These are phyloP conservation scores for Lentinula sp. DNA, from an alignment of 768 basidiomycete species.

Conservation along the genomic window DNA sequence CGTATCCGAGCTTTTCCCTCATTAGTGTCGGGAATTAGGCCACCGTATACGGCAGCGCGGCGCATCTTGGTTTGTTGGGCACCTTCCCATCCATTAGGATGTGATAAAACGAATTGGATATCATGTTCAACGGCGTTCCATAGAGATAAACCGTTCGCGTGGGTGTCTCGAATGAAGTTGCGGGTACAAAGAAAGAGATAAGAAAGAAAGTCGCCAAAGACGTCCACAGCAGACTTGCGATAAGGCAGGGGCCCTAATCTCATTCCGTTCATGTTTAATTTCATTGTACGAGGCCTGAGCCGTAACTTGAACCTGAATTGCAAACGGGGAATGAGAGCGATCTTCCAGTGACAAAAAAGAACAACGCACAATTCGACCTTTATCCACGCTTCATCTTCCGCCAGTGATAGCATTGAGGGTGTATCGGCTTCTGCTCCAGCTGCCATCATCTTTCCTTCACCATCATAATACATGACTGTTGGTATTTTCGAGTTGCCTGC, in stretches of 20 bases:
- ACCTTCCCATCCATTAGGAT: constrained; percentile 81
- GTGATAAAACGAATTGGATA: constrained; percentile 70
- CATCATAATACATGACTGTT: constrained; percentile 70
- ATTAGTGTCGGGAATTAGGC: constrained; percentile 70
- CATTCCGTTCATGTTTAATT: constrained; percentile 81
- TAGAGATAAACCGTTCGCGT: constrained; percentile 64
- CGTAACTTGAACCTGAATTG: constrained; percentile 69
- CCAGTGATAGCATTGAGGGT: constrained; percentile 48
- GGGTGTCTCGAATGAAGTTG: constrained; percentile 75
- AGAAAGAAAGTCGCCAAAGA: constrained; percentile 74
- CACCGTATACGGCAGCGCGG: constrained; percentile 63
- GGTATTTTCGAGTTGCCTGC: constrained; percentile 84
- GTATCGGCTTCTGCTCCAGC: constrained; percentile 77
- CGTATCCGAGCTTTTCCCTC: constrained; percentile 67
- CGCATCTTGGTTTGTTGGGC: constrained; percentile 77
- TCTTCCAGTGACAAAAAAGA: neutral
- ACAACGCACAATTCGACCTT: constrained; percentile 65
- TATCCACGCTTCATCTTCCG: constrained; percentile 75
- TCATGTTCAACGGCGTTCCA: constrained; percentile 69
- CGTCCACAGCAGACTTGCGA: constrained; percentile 63
- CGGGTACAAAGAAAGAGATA: constrained; percentile 73
- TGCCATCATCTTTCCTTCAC: constrained; percentile 55
- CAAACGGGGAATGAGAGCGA: neutral
- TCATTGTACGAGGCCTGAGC: constrained; percentile 71
- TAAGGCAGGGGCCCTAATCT: constrained; percentile 61